Percentiles rank a stretch among this genome's conserved stretches.
phyloP scores from a whole-genome alignment of 805 yeast species.

The Schwanniomyces sp. region DNA sequence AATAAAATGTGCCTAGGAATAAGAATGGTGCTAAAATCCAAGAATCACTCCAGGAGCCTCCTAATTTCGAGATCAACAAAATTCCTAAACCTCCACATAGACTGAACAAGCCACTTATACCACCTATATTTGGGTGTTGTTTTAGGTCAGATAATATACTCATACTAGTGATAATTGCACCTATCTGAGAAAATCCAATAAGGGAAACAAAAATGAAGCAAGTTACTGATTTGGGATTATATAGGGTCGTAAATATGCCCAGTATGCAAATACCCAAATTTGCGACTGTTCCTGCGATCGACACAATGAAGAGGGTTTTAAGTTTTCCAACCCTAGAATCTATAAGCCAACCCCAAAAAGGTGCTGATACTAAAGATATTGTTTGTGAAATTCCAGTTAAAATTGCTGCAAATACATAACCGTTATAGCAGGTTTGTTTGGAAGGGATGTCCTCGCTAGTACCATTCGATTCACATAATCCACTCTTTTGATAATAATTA shows the following conservation, averaged over 20 bases:
- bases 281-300: conserved; percentile 45
- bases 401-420: conserved; percentile 64
- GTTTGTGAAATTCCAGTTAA: conserved; percentile 67
- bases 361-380: conserved; percentile 58
- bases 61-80: conserved; percentile 55
- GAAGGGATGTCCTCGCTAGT: conserved; percentile 14
- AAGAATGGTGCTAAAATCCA: conserved; percentile 63
- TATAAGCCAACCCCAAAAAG: conserved; percentile 59
- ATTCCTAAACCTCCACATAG: conserved; percentile 70
- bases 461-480: conserved; percentile 44
- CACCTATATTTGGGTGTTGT: conserved; percentile 54
- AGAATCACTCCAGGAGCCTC: conserved; percentile 59
- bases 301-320: conserved; percentile 32
- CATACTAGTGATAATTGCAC: conserved; percentile 62
- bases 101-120: conserved; percentile 68
- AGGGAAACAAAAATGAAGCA: conserved; percentile 41
- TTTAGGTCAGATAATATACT: conserved; percentile 44
- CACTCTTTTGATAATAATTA: conserved; percentile 51
- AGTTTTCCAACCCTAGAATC: conserved; percentile 40
- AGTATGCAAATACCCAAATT: conserved; percentile 28
- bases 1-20: conserved; percentile 44
- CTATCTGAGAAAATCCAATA: conserved; percentile 63
- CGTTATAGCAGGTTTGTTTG: conserved; percentile 54
- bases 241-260: conserved; percentile 14
- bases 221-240: conserved; percentile 34